Conservation (phyloP, 2,329 filamentous ascomycete species). For the Cytospora mali region DNA sequence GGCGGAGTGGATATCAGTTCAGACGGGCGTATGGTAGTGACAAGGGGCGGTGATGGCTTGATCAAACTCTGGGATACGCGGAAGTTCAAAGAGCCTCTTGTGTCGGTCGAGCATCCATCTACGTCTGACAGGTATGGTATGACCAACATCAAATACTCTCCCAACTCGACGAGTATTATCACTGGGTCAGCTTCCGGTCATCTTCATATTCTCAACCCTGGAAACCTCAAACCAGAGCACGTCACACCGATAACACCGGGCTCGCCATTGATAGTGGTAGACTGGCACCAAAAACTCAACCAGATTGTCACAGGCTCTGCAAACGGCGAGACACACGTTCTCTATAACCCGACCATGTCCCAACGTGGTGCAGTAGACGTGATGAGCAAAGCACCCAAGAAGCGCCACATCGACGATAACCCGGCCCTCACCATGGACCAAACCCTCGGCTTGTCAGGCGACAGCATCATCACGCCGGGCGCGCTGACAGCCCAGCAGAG, state of each 20-base stretch:
- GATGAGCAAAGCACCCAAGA: slow-evolving; percentile 92
- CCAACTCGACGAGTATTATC: slow-evolving; percentile 79
- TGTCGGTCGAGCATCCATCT: slow-evolving; percentile 75
- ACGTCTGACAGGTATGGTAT: slow-evolving; percentile 83
- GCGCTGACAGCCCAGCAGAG: slow-evolving; percentile 55
- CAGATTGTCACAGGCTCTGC: slow-evolving; percentile 94
- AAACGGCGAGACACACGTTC: slow-evolving; percentile 84
- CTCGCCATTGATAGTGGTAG: slow-evolving; percentile 77
- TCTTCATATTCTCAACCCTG: slow-evolving; percentile 90
- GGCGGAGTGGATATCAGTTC: slow-evolving; percentile 87
- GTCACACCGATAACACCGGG: slow-evolving; percentile 88
- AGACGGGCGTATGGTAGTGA: slow-evolving; percentile 89
- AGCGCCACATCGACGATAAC: slow-evolving; percentile 93
- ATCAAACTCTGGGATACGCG: slow-evolving; percentile 98
- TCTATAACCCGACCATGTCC: slow-evolving; percentile 88
- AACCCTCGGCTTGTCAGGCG: slow-evolving; percentile 77
- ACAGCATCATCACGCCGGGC: slow-evolving; percentile 75
- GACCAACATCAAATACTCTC: slow-evolving; percentile 87
- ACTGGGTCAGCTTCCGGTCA: slow-evolving; percentile 86
- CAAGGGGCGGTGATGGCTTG: slow-evolving; percentile 84
- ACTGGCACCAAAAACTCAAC: slow-evolving; percentile 94
- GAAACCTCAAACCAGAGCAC: slow-evolving; percentile 81
- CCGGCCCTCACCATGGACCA: slow-evolving; percentile 83
- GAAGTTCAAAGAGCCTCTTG: slow-evolving; percentile 90
- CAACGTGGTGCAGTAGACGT: slow-evolving; percentile 80